A percentile compares a stretch with the other conserved stretches of the same genome.
phyloP scores from a whole-genome alignment of 495 filamentous ascomycete species.

The Aspergillus funiculosus region DNA sequence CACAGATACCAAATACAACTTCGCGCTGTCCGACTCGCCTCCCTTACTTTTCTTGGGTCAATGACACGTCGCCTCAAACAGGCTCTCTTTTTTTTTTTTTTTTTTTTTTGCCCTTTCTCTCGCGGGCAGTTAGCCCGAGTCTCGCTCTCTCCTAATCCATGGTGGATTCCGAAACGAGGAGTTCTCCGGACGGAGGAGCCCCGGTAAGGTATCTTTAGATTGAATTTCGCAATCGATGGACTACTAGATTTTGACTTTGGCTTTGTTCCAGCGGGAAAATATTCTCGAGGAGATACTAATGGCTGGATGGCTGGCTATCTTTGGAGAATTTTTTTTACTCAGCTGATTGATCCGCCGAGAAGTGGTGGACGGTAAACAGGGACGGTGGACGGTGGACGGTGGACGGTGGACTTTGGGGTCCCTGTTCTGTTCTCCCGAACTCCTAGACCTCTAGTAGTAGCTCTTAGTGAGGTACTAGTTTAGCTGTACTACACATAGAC shows the following conservation, averaged over 20 bases:
- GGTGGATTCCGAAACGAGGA: neutral
- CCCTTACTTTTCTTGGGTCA: neutral
- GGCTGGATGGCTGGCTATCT: too few species aligned
- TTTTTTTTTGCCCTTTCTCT: too few species aligned
- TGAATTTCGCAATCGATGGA: too few species aligned
- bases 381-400: too few species aligned
- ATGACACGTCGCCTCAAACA: constrained; percentile 9
- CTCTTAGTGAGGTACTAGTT: constrained; percentile 10
- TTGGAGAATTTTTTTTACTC: constrained; percentile 1
- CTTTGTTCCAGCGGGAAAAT: constrained; percentile 2
- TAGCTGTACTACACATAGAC: constrained; percentile 2
- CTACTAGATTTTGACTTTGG: neutral
- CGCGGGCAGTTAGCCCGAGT: constrained; percentile 1
- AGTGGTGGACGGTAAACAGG: too few species aligned
- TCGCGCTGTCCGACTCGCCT: neutral
- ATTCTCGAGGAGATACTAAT: too few species aligned
- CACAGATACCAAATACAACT: constrained; percentile 1
- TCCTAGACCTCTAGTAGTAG: neutral
- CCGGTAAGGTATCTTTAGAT: constrained; percentile 4
- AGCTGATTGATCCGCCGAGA: too few species aligned
- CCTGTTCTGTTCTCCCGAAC: constrained; percentile 1
- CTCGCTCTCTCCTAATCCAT: too few species aligned
- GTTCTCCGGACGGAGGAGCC: constrained; percentile 6
- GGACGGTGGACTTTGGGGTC: neutral
- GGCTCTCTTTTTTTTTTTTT: neutral